Base-by-base conservation (phyloP, 495 filamentous ascomycete genomes). In the Penicillium mononematosum region DNA sequence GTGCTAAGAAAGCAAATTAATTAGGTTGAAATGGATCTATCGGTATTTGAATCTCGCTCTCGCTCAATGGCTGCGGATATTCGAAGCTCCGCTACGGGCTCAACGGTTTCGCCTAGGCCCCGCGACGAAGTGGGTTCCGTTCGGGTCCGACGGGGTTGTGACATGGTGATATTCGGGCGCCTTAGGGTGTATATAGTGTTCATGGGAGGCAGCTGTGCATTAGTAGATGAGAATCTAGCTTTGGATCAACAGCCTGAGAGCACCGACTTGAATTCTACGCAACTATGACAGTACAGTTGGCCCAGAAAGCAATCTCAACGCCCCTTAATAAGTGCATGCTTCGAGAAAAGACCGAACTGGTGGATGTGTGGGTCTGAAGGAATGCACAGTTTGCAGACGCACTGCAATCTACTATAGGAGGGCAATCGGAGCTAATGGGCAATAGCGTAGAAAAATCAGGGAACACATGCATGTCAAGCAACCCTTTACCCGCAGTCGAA, bases 71-170 rank as follows among this genome's bases (percentile, higher is more conserved):
- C 42, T 24, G 14, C 32, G 50, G 46, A 55, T 44, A 24, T 17
- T 20, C 34, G 41, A 29, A 31, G 46, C 65, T 67, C 65, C 65
- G 57, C 57, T 56, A 55, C 47, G 62, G 59, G 52, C 56, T 56
- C 47, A 58, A 62, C 62, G 62, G 61, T 52, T 32, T 60, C 55
- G 38, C 38, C 32, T 32, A 5, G 9, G 38, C 31, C 43, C 63
- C 59, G 56, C 47, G 45, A 57, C 34, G 16, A 52, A 45, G 32
- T 56, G 55, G 58, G 58, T 60, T 52, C n/a, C 19, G 19, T 38
- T 62, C 56, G 59, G 62, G 58, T 59, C 64, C 64, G 61, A 61
- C 56, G 36, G 41, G 19, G 31, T 45, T 56, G 55, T 24, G 57
- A 61, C 39, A 39, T 14, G 25, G 9, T 43, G 36, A 19, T 44